phyloP scores from a whole-genome alignment of 179 eudicot species.

The Pouteria campechiana region DNA sequence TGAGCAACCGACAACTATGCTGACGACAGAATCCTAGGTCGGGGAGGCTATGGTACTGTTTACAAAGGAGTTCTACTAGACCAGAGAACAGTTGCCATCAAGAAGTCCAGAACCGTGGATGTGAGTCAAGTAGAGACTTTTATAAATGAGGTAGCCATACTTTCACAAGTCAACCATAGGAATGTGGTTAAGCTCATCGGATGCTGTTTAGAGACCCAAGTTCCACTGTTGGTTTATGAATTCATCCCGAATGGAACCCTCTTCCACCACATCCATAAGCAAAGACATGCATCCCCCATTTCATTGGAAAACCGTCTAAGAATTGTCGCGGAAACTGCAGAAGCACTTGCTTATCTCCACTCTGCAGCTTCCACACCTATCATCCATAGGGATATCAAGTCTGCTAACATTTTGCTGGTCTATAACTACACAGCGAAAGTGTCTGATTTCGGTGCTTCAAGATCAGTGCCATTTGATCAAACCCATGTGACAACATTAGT shows the following conservation, averaged over 20 bases:
- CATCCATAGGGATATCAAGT: conserved; percentile 38
- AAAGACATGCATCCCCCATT: not conserved
- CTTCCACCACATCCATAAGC: not conserved
- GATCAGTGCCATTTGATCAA: conserved; percentile 26
- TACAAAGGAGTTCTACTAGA: conserved; percentile 9
- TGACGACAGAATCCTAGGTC: conserved; percentile 13
- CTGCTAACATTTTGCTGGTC: conserved; percentile 28
- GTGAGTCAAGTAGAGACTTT: conserved; percentile 6
- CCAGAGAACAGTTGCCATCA: not conserved
- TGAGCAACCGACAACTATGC: conserved; percentile 27
- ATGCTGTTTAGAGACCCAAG: conserved; percentile 5
- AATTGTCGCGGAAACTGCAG: conserved; percentile 13
- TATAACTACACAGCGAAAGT: conserved; percentile 18
- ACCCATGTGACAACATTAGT: conserved; percentile 22
- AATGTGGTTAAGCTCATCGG: conserved; percentile 10
- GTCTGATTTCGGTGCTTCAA: conserved; percentile 42
- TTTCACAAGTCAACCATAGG: conserved; percentile 7
- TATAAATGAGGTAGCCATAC: conserved; percentile 9
- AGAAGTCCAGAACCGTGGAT: conserved; percentile 7
- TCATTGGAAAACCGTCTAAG: conserved; percentile 16
- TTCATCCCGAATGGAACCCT: conserved; percentile 3
- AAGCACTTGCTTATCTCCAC: conserved; percentile 17
- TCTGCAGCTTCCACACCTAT: conserved; percentile 24
- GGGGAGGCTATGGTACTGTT: conserved; percentile 10
- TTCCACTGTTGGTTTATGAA: conserved; percentile 8